Percentiles rank a stretch among this genome's conserved stretches.
Conservation (phyloP, 2,329 filamentous ascomycete species). For the Trichoderma polysporum region DNA sequence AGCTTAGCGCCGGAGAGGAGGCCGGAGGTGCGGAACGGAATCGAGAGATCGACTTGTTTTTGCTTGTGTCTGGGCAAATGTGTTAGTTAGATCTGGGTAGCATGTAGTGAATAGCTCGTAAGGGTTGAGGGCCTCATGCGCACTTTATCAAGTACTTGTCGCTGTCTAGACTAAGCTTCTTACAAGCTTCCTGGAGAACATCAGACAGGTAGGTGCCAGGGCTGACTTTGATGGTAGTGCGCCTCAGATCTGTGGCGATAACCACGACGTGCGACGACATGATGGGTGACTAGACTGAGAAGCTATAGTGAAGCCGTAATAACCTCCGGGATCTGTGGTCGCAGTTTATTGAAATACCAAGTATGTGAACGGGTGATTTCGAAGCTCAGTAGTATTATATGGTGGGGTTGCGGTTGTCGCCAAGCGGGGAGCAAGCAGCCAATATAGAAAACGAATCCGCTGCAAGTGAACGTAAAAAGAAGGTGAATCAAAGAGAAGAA, state of each 20-base stretch:
- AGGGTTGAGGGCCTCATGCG: conserved; percentile 28
- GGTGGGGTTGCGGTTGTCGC: neutral
- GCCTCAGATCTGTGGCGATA: conserved; percentile 74
- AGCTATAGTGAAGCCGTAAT: neutral
- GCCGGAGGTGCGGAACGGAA: conserved; percentile 79
- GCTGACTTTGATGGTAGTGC: conserved; percentile 78
- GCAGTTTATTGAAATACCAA: neutral
- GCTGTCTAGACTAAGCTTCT: conserved; percentile 71
- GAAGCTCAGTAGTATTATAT: neutral
- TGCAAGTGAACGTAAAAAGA: neutral
- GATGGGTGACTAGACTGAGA: conserved; percentile 24
- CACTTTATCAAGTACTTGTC: conserved; percentile 82
- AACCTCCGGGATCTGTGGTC: neutral
- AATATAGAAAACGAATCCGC: neutral
- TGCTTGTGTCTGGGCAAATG: conserved; percentile 66
- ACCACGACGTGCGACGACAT: conserved; percentile 92
- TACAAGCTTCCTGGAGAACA: conserved; percentile 82
- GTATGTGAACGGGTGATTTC: neutral
- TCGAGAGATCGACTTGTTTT: conserved; percentile 80
- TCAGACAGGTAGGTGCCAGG: conserved; percentile 81
- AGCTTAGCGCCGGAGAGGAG: conserved; percentile 85
- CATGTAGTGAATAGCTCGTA: neutral
- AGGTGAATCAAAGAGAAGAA: neutral
- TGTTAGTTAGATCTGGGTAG: neutral
- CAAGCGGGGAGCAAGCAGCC: no score